phyloP scores from a whole-genome alignment of 306 rosid species.

The Rosa multiflora region DNA sequence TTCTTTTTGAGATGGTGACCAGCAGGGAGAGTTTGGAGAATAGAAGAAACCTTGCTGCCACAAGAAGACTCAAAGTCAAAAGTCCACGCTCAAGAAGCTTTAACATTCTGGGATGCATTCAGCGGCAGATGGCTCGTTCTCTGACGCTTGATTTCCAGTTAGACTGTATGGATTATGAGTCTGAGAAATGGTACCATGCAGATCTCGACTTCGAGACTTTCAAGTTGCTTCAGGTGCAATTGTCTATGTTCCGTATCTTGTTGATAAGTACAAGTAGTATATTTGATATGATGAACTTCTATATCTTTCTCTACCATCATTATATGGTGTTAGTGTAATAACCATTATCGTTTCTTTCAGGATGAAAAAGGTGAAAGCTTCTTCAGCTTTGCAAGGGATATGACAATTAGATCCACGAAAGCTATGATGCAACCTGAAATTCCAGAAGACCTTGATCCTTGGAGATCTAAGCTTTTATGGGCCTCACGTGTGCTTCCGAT shows the following conservation, averaged over 20 bases:
- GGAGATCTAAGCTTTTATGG: conserved; percentile 90
- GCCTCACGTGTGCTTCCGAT: conserved; percentile 95
- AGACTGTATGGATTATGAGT: conserved; percentile 77
- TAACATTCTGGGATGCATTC: conserved; percentile 84
- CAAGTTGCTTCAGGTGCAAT: conserved; percentile 73
- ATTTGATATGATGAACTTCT: neutral
- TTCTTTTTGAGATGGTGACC: conserved; percentile 95
- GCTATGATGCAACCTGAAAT: conserved; percentile 59
- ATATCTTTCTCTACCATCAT: neutral
- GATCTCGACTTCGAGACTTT: conserved; percentile 97
- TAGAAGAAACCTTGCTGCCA: conserved; percentile 48
- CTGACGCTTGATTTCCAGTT: conserved; percentile 82
- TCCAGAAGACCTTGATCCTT: conserved; percentile 80
- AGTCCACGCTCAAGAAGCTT: conserved; percentile 59
- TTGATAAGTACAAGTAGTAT: neutral
- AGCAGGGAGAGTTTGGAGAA: conserved; percentile 80
- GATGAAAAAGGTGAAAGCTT: conserved; percentile 86
- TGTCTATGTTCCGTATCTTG: conserved; percentile 4
- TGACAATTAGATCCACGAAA: conserved; percentile 83
- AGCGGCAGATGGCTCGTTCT: conserved; percentile 88
- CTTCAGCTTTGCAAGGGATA: conserved; percentile 86
- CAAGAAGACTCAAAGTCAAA: conserved; percentile 52
- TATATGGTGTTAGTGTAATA: conserved; percentile 2
- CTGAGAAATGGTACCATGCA: conserved; percentile 85
- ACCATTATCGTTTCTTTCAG: conserved; percentile 41